Conservation (phyloP, 2,329 filamentous ascomycete species). For the Cercospora sesami region DNA sequence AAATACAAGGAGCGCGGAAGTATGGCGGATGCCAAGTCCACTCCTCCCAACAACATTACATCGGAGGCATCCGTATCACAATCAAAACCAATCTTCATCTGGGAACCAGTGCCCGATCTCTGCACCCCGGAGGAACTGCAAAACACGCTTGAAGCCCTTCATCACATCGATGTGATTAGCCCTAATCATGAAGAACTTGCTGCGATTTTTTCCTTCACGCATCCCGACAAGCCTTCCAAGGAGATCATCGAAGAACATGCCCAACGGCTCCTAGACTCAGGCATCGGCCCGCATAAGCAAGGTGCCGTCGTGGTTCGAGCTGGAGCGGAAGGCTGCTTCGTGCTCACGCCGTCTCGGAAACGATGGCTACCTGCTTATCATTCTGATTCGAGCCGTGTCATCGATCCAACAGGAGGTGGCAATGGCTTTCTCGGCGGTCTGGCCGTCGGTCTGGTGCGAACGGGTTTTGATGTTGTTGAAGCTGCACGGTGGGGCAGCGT, state of each 20-base stretch:
- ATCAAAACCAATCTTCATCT: constrained; percentile 69
- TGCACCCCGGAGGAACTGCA: constrained; percentile 68
- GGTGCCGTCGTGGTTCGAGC: constrained; percentile 66
- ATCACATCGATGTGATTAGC: constrained; percentile 60
- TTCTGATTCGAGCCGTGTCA: constrained; percentile 55
- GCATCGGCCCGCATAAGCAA: constrained; percentile 38
- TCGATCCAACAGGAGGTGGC: constrained; percentile 93
- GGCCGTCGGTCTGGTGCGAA: constrained; percentile 58
- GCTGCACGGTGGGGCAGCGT: constrained; percentile 77
- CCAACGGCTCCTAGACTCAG: constrained; percentile 32
- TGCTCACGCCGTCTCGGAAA: constrained; percentile 38
- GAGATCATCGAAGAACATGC: constrained; percentile 45
- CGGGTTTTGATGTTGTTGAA: constrained; percentile 59
- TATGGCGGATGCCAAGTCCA: background rate
- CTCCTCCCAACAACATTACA: background rate
- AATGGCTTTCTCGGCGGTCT: constrained; percentile 78
- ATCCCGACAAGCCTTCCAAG: constrained; percentile 26
- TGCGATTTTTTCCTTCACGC: constrained; percentile 66
- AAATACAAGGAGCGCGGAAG: background rate
- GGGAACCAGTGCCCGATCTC: constrained; percentile 91
- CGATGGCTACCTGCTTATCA: constrained; percentile 80
- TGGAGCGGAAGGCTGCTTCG: constrained; percentile 69
- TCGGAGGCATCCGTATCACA: constrained; percentile 26
- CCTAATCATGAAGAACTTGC: constrained; percentile 92
- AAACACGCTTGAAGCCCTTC: constrained; percentile 55